These are phyloP conservation scores for Acanthamoeba culbertsoni DNA, from an alignment of 208 protist genomes.

Conservation along the genomic window DNA sequence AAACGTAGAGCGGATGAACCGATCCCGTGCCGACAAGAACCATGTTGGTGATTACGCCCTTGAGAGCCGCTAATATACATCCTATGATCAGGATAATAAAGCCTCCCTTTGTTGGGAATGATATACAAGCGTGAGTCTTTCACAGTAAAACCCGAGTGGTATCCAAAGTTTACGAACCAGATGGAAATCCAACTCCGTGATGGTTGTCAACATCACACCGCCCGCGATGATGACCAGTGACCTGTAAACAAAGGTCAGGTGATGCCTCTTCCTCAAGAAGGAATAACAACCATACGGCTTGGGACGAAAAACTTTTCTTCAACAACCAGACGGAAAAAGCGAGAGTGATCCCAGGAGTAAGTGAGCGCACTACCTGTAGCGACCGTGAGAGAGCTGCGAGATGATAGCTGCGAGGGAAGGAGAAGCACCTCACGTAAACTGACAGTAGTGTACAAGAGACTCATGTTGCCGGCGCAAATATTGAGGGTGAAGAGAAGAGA, in stretches of 20 bases:
- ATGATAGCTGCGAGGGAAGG: too few relatives aligned
- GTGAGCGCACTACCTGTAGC: constrained; percentile 58
- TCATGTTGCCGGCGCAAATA: constrained; percentile 60
- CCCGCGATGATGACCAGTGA: constrained; percentile 27
- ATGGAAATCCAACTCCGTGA: constrained; percentile 45
- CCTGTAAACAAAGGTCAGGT: background rate
- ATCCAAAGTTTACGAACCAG: background rate
- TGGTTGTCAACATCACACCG: constrained; percentile 47
- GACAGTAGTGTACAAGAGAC: constrained; percentile 37
- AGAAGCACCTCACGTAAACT: background rate
- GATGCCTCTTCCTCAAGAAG: too few relatives aligned
- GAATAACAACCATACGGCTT: background rate
- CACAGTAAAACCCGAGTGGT: background rate
- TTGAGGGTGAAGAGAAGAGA: constrained; percentile 64
- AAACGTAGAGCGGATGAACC: constrained; percentile 57
- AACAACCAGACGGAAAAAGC: constrained; percentile 30
- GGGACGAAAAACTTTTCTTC: background rate
- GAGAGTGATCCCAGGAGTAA: constrained; percentile 64
- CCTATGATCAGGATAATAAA: constrained; percentile 27
- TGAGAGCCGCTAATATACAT: constrained; percentile 43
- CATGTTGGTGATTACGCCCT: constrained; percentile 52
- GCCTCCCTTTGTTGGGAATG: too few relatives aligned
- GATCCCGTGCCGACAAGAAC: constrained; percentile 42
- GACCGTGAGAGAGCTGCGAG: background rate
- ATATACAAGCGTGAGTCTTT: background rate